A percentile compares a stretch with the other conserved stretches of the same genome.
phyloP scores from a whole-genome alignment of 2,329 filamentous ascomycete species.

The Aureobasidium sp. region DNA sequence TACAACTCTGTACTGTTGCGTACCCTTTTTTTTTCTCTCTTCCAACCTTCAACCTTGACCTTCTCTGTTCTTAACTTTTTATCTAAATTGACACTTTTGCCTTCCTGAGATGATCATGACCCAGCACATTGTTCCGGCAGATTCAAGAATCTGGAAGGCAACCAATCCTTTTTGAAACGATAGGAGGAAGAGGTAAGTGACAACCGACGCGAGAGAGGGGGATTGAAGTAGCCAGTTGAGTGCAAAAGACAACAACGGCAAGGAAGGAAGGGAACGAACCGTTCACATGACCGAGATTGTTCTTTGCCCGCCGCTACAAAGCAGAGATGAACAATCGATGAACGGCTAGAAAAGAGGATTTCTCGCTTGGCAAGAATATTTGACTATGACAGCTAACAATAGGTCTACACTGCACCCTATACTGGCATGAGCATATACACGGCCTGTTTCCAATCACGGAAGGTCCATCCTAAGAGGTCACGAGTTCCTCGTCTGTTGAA shows the following conservation, averaged over 20 bases:
- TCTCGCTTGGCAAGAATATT: too few relatives aligned
- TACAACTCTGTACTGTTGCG: conserved; percentile 4
- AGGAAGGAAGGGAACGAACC: background rate
- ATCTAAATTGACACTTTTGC: background rate
- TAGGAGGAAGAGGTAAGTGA: background rate
- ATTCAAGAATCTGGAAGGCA: too few relatives aligned
- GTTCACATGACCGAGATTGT: background rate
- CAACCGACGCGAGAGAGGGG: background rate
- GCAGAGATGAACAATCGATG: too few relatives aligned
- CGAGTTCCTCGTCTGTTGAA: background rate
- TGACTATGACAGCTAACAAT: too few relatives aligned
- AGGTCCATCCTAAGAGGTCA: too few relatives aligned
- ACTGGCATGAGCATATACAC: too few relatives aligned
- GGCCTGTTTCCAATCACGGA: too few relatives aligned
- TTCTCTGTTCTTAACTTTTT: background rate
- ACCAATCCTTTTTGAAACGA: background rate
- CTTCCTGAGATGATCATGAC: background rate
- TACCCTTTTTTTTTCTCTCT: background rate
- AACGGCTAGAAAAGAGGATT: too few relatives aligned
- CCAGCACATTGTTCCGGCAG: background rate
- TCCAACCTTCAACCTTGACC: background rate
- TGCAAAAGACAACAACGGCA: background rate
- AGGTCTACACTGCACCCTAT: too few relatives aligned
- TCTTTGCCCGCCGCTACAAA: too few relatives aligned
- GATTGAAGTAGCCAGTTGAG: background rate